Evolutionary conservation across 2,329 filamentous ascomycete genomes (phyloP).

Genomic region (Alternaria alternata): DNA sequence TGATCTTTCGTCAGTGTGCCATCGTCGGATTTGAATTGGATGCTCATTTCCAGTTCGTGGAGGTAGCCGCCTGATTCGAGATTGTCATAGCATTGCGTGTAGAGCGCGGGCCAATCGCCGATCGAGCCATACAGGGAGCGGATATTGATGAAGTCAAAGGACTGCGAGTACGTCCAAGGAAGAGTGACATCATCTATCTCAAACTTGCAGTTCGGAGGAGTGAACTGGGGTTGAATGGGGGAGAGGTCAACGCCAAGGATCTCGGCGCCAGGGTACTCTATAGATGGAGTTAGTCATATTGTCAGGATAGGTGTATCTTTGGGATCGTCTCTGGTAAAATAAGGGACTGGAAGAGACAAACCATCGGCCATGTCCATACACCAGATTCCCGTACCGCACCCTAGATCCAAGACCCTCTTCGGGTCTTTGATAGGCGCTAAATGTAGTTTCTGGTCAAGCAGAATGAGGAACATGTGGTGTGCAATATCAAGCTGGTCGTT

Average conservation of each 20-base stretch:
- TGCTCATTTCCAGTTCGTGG: conserved; percentile 52
- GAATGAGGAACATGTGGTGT: conserved; percentile 36
- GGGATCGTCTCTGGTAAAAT: background rate
- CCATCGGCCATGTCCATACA: conserved; percentile 38
- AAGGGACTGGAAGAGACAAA: background rate
- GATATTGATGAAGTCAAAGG: conserved; percentile 55
- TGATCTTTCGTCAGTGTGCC: conserved; percentile 45
- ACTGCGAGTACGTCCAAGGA: conserved; percentile 47
- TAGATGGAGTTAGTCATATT: background rate
- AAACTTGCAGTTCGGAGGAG: conserved; percentile 56
- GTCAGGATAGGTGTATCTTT: background rate
- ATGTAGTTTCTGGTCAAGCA: conserved; percentile 34
- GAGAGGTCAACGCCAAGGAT: conserved; percentile 58
- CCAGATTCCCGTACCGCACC: conserved; percentile 43
- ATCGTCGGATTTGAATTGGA: conserved; percentile 52
- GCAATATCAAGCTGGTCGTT: conserved; percentile 41
- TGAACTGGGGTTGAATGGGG: conserved; percentile 57
- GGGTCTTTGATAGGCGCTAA: conserved; percentile 34
- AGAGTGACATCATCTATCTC: conserved; percentile 55
- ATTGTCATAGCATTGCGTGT: conserved; percentile 33
- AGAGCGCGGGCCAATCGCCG: conserved; percentile 54
- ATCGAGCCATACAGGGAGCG: conserved; percentile 55
- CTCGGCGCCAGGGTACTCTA: conserved; percentile 40
- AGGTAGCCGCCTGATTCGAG: conserved; percentile 51
- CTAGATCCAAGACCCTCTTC: conserved; percentile 32